Conservation (phyloP, 2,329 filamentous ascomycete genomes). For the Clonostachys solani region DNA sequence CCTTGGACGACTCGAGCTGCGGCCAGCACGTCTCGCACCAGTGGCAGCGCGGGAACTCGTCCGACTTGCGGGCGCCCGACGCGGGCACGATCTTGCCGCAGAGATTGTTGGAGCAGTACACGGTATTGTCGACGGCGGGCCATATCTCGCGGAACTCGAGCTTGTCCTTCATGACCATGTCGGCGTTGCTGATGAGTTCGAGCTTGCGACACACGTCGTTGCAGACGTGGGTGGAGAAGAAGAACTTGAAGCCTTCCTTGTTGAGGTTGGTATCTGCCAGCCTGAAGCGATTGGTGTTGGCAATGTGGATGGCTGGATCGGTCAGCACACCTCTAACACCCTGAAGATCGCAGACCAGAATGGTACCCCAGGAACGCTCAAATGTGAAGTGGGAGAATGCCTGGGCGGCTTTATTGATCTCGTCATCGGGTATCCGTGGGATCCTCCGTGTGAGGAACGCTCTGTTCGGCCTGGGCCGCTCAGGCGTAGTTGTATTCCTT, state of each 20-base stretch:
- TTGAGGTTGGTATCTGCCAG: slow-evolving; percentile 23
- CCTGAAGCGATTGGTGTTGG: slow-evolving; percentile 21
- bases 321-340: slow-evolving; percentile 27
- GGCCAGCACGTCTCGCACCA: slow-evolving; percentile 27
- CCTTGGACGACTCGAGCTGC: slow-evolving; percentile 16
- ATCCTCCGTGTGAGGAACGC: too few relatives aligned
- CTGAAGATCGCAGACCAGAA: slow-evolving; percentile 28
- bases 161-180: slow-evolving; percentile 10
- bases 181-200: slow-evolving; percentile 14
- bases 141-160: slow-evolving; percentile 21
- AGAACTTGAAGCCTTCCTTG: slow-evolving; percentile 28
- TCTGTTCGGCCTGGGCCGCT: too few relatives aligned
- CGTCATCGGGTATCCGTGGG: slow-evolving; percentile 5
- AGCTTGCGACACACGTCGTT: slow-evolving; percentile 22
- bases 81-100: slow-evolving; percentile 24
- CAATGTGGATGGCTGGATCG: slow-evolving; percentile 29
- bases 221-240: slow-evolving; percentile 27
- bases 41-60: slow-evolving; percentile 13
- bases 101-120: slow-evolving; percentile 33
- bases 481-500: too few relatives aligned
- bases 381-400: slow-evolving; percentile 37
- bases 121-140: slow-evolving; percentile 18
- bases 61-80: slow-evolving; percentile 10
- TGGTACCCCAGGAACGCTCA: slow-evolving; percentile 27
- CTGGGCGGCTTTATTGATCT: slow-evolving; percentile 23